phyloP scores from a whole-genome alignment of 208 protist genomes.

The Leishmania tarentolae region DNA sequence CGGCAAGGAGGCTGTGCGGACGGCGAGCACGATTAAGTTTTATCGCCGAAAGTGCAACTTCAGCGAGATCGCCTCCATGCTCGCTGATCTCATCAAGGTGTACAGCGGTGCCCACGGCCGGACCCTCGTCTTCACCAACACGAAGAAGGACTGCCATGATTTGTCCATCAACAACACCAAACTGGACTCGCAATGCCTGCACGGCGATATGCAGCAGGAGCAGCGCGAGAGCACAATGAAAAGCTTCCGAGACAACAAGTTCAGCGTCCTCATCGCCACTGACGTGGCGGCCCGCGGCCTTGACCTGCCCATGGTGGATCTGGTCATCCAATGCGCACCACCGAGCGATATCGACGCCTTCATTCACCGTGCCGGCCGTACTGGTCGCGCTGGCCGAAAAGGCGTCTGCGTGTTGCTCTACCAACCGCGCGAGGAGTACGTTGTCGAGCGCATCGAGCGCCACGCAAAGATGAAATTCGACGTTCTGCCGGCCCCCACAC shows the following conservation, averaged over 20 bases:
- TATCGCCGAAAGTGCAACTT: constrained; percentile 92
- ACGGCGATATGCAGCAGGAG: constrained; percentile 96
- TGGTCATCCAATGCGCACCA: constrained; percentile 89
- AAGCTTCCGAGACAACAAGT: constrained; percentile 93
- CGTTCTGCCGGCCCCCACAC: constrained; percentile 82
- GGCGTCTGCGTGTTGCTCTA: constrained; percentile 91
- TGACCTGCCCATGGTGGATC: constrained; percentile 89
- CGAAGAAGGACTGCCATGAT: constrained; percentile 92
- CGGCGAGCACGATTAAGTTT: constrained; percentile 86
- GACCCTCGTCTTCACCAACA: constrained; percentile 94
- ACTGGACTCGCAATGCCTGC: constrained; percentile 94
- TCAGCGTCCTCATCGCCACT: constrained; percentile 94
- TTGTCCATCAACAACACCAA: constrained; percentile 91
- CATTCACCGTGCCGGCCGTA: constrained; percentile 97
- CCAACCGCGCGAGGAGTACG: constrained; percentile 83
- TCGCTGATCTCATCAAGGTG: constrained; percentile 91
- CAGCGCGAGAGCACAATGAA: constrained; percentile 94
- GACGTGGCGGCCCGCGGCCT: constrained; percentile 92
- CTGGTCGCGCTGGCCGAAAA: constrained; percentile 93
- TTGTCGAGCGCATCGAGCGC: constrained; percentile 90
- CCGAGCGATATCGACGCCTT: constrained; percentile 94
- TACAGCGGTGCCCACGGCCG: constrained; percentile 85
- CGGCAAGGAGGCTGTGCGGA: constrained; percentile 94
- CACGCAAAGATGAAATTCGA: constrained; percentile 93
- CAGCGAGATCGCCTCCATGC: constrained; percentile 89